Percentiles rank a stretch among this genome's conserved stretches.
phyloP scores from a whole-genome alignment of 2,329 filamentous ascomycete species.

The Ascochyta pisi region DNA sequence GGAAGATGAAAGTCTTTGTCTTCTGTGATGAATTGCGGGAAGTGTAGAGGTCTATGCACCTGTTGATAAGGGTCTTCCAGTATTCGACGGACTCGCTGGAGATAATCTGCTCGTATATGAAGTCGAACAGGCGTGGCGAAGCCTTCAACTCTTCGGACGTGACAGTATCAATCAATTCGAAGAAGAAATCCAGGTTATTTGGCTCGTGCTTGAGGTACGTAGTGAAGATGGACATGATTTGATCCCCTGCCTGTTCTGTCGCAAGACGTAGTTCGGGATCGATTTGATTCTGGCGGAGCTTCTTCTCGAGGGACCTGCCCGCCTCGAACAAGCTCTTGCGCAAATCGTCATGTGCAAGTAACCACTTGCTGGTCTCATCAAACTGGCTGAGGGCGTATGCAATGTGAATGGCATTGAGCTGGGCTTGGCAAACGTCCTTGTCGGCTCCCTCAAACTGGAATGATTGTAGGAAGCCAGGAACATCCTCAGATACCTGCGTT shows the following conservation, averaged over 20 bases:
- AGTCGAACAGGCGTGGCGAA: conserved; percentile 76
- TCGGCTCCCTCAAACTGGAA: conserved; percentile 68
- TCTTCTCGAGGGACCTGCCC: conserved; percentile 79
- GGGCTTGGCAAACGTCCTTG: conserved; percentile 74
- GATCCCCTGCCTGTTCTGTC: conserved; percentile 86
- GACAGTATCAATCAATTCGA: conserved; percentile 81
- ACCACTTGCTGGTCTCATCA: conserved; percentile 70
- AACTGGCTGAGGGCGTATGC: conserved; percentile 78
- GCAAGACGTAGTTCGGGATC: conserved; percentile 78
- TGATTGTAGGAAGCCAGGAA: conserved; percentile 73
- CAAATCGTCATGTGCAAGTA: conserved; percentile 61
- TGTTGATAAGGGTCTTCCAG: conserved; percentile 80
- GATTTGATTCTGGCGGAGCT: conserved; percentile 73
- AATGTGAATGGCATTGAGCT: conserved; percentile 87
- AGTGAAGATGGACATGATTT: conserved; percentile 84
- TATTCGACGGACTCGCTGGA: conserved; percentile 84
- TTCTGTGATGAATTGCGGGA: conserved; percentile 80
- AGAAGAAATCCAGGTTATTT: conserved; percentile 81
- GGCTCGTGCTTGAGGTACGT: conserved; percentile 78
- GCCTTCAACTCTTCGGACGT: conserved; percentile 82
- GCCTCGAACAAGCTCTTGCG: conserved; percentile 67
- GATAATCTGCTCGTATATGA: conserved; percentile 86
- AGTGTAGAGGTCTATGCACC: conserved; percentile 87
- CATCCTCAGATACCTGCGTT: conserved; percentile 74
- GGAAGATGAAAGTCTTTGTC: conserved; percentile 90